Evolutionary conservation across 768 basidiomycete species (phyloP), one percentile per base, ranked within the genome.

Genomic region (Saitozyma sp.): DNA sequence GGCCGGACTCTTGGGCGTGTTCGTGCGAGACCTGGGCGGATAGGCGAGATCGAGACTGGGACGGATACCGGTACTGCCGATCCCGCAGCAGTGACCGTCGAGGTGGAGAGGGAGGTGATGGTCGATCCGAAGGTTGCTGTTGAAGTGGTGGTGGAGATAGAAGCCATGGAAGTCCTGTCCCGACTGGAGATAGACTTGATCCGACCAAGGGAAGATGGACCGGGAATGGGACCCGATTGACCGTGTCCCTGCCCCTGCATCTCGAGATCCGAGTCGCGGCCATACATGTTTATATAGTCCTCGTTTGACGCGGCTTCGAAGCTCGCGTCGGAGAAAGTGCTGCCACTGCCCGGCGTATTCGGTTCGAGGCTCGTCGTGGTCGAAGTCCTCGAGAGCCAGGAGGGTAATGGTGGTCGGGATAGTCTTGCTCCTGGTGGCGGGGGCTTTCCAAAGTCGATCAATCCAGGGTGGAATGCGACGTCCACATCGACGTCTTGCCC

Each of bases 291-390:
- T 16, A 61, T 42, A 20, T 61, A 63, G 48, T 71, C 69, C 17
- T 66, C 66, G 8, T 64, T 52, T 29, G 50, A 41, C 17, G 65
- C 52, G 19, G 54, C 71, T 50, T 73, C 71, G 37, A 73, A 73
- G 39, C 68, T 69, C 9, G 62, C 63, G 50, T 73, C 70, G 46
- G 61, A 65, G 29, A 29, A 29, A 29, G 29, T 29, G 20, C 61
- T 59, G 37, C 58, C 55, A 13, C 42, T 56, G 4, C 66, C 61
- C 2, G 62, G 62, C 9, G 63, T 67, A 9, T 54, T 61, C 2
- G 29, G 29, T 29, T 29, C 29, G 29, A 29, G 29, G 5, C 29
- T 29, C 5, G 29, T 29, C 29, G 29, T 29, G 29, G 29, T 29
- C 2, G 29, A 29, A 29, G 29, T 29, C 29, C 29, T 29, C 29